Base-by-base conservation (phyloP, 2,329 filamentous ascomycete species). In the Ustilaginoidea virens region DNA sequence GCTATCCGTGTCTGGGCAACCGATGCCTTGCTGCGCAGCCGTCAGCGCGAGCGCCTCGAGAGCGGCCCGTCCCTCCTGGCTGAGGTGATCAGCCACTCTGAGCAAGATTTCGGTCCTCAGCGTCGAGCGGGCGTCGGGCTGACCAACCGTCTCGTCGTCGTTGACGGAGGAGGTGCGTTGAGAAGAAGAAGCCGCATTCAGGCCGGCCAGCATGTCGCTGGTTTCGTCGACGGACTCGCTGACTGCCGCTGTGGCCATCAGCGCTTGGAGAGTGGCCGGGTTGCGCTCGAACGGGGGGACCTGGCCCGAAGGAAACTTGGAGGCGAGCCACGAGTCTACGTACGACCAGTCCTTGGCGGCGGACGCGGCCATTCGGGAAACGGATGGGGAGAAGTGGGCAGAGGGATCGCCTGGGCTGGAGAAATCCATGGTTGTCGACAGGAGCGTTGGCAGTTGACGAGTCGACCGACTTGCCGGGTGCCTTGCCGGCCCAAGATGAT, bases 271-370 rank as follows among this genome's bases (percentile, higher is more conserved):
- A 0, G 86, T 94, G 25, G 87, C 80, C 17, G 77, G 66, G 46
- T 90, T 94, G 43, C 83, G 76, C 56, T 96, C 87, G 50, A 93
- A 93, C 1, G 63, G 48, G 0, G 83, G 85, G 1, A 76, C 57
- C 0, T 65, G 69, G 17, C 69, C 66, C 25, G 65, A 63, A 40
- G 64, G 63, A 41, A 80, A 80, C 45, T 80, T 80, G 34, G 69
- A 65, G 25, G 65, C 61, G 8, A 94, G 70, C 86, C 87, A 96
- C 42, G 63, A 61, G 53, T 92, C 83, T 40, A 94, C 69, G 39
- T 80, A 83, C 31, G 74, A 76, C 87, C 87, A 96, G 54, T 94
- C 86, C 47, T 87, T 86, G 26, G 83, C 80, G 37, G 80, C 74
- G 9, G 80, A 79, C 36, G 80, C 79, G 40, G 82, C 80, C 35